Conservation (phyloP, 2,329 filamentous ascomycete species). For the Pestalotiopsis sp. region DNA sequence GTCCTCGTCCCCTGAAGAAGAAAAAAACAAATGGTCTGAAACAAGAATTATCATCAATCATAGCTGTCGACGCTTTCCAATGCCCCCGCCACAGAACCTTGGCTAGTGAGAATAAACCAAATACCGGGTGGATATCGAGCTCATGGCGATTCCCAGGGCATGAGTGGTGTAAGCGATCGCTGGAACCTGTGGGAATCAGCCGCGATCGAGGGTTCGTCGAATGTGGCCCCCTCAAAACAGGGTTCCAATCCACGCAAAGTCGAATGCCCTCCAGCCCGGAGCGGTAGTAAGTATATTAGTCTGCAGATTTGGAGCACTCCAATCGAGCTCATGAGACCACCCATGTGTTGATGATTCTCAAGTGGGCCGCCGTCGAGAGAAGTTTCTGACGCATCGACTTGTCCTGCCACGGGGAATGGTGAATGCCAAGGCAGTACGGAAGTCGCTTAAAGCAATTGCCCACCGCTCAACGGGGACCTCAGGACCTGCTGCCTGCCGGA, state of each 20-base stretch:
- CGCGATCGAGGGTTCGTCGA: background rate
- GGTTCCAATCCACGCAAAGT: background rate
- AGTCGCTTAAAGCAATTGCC: background rate
- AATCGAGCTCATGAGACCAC: background rate
- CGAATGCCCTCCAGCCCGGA: background rate
- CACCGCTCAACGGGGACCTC: too few species aligned
- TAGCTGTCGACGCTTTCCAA: background rate
- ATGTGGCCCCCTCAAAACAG: background rate
- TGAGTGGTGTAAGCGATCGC: background rate
- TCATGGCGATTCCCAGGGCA: background rate
- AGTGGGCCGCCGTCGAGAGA: background rate
- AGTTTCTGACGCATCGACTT: background rate
- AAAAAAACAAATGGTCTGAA: too few species aligned
- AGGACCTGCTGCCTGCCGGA: background rate
- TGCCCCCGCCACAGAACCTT: too few species aligned
- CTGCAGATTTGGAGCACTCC: background rate
- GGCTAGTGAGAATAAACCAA: too few species aligned
- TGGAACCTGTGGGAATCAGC: background rate
- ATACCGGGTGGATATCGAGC: background rate
- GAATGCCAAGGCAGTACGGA: background rate
- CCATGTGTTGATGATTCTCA: background rate
- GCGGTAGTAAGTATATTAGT: background rate
- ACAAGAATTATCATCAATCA: background rate
- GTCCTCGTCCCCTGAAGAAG: too few species aligned
- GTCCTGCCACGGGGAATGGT: background rate